A percentile compares a stretch with the other conserved stretches of the same genome.
These are phyloP conservation scores for Vachellia collinsii DNA, from an alignment of 306 rosid species.

Conservation along the genomic window DNA sequence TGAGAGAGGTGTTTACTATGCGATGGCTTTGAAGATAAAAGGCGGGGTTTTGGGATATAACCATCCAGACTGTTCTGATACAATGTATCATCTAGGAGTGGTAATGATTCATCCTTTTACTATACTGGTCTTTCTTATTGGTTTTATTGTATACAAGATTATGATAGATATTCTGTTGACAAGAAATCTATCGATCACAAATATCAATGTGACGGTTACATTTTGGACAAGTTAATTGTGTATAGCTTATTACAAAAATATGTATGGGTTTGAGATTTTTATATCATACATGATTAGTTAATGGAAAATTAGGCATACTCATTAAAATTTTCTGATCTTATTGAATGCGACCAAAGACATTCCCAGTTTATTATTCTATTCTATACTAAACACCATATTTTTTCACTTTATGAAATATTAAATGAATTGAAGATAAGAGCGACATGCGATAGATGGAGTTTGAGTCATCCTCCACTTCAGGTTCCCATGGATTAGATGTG, in stretches of 20 bases:
- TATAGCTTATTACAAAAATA: background rate
- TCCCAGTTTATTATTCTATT: background rate
- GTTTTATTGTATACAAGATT: slow-evolving; percentile 20
- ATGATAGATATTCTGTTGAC: slow-evolving; percentile 21
- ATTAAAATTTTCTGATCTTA: background rate
- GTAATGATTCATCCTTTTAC: slow-evolving; percentile 50
- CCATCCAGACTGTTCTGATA: slow-evolving; percentile 82
- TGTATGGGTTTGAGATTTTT: slow-evolving; percentile 3
- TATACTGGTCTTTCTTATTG: background rate
- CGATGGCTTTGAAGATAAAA: slow-evolving; percentile 54
- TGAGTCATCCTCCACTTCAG: background rate
- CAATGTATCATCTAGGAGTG: slow-evolving; percentile 90
- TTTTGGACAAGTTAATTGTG: slow-evolving; percentile 12
- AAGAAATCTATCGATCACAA: background rate
- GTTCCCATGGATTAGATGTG: background rate
- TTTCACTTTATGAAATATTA: background rate
- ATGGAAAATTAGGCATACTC: slow-evolving; percentile 13
- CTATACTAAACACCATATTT: background rate
- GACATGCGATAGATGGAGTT: slow-evolving; percentile 15
- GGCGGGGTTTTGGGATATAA: slow-evolving; percentile 72
- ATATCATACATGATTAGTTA: slow-evolving; percentile 1
- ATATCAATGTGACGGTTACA: slow-evolving; percentile 16
- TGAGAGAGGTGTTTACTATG: too few species aligned
- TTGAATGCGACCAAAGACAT: background rate
- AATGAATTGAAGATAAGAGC: slow-evolving; percentile 12